Evolutionary conservation across 441 rosid species (phyloP).

Genomic region (Biscutella auriculata): DNA sequence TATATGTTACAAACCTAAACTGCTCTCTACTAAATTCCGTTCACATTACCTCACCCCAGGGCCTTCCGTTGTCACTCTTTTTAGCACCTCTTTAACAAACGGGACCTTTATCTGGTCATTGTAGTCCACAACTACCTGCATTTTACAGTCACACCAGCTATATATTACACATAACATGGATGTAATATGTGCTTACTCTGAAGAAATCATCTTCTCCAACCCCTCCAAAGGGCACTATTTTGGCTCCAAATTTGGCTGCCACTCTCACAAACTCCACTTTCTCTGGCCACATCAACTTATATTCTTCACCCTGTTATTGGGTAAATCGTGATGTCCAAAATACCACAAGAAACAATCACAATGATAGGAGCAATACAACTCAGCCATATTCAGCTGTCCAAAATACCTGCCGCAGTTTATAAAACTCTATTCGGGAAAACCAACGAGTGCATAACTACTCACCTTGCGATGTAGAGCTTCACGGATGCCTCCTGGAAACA

Average conservation of each 20-base stretch:
- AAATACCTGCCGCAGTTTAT: not conserved
- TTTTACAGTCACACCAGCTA: conserved; percentile 9
- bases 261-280: conserved; percentile 72
- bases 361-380: not conserved
- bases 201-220: conserved; percentile 78
- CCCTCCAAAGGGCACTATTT: conserved; percentile 69
- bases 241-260: conserved; percentile 82
- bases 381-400: not conserved
- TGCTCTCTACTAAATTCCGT: not conserved
- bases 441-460: conserved; percentile 5
- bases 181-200: conserved; percentile 15
- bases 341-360: not conserved
- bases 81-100: conserved; percentile 16
- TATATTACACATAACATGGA: not conserved
- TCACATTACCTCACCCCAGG: conserved; percentile 29
- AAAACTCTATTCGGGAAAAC: not conserved
- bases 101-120: conserved; percentile 39
- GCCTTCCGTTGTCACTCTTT: conserved; percentile 22
- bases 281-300: conserved; percentile 85
- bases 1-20: not conserved
- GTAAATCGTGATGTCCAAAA: not conserved
- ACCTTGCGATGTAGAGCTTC: conserved; percentile 90
- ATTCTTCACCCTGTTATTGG: conserved; percentile 63
- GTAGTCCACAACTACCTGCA: conserved; percentile 40
- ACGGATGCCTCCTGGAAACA: conserved; percentile 86